Conservation (phyloP, 1,139 yeast species). For the Yamadazyma epiphylla region DNA sequence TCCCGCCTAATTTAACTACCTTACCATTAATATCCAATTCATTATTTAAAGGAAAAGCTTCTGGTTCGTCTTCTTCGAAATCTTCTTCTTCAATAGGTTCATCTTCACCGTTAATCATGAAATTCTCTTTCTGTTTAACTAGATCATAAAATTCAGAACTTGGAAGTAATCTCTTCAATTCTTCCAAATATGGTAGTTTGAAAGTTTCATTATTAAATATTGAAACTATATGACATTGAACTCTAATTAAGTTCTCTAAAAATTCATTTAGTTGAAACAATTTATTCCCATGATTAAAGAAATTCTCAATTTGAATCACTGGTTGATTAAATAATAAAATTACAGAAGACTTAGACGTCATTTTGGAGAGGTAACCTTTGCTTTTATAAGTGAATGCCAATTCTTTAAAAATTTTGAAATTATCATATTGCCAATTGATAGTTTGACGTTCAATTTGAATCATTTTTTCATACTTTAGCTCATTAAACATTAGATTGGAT, state of each 20-base stretch:
- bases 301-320: constrained; percentile 24
- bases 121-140: constrained; percentile 31
- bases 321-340: constrained; percentile 25
- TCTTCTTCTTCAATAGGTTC: constrained; percentile 13
- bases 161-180: constrained; percentile 29
- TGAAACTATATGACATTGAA: constrained; percentile 26
- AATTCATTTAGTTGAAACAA: constrained; percentile 34
- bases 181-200: constrained; percentile 32
- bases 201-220: constrained; percentile 18
- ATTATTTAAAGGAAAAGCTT: constrained; percentile 4
- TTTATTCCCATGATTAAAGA: constrained; percentile 24
- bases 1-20: constrained; percentile 34
- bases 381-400: constrained; percentile 13
- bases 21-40: constrained; percentile 18
- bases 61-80: constrained; percentile 9
- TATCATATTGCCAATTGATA: constrained; percentile 19
- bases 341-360: constrained; percentile 5
- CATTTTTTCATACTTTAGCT: constrained; percentile 17
- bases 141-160: constrained; percentile 31
- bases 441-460: constrained; percentile 28
- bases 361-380: constrained; percentile 7
- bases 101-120: constrained; percentile 21
- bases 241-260: constrained; percentile 34
- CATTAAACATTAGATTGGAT: constrained; percentile 2
- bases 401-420: constrained; percentile 26